Evolutionary conservation across 176 grass and related monocot species (phyloP).

Genomic region (Oryza nivara): DNA sequence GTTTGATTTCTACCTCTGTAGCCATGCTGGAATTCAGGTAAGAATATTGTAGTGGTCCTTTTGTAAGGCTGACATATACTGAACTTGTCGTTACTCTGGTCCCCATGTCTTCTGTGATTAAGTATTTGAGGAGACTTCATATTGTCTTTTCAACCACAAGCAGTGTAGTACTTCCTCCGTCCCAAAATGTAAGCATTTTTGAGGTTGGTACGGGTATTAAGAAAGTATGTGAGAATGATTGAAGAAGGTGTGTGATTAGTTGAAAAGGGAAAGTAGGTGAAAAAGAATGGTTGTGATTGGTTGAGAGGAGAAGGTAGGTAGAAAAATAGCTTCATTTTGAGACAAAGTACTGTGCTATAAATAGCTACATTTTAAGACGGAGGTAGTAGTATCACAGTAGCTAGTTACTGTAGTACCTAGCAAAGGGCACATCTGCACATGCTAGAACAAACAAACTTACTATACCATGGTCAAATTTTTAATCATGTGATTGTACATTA

Average conservation of each 20-base stretch:
- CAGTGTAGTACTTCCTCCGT: neutral
- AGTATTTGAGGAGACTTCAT: conserved; percentile 29
- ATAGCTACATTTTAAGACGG: too few relatives aligned
- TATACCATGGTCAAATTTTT: conserved; percentile 23
- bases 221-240: too few relatives aligned
- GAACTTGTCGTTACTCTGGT: conserved; percentile 42
- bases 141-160: conserved; percentile 39
- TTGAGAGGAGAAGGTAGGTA: too few relatives aligned
- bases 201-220: too few relatives aligned
- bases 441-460: conserved; percentile 33
- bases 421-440: conserved; percentile 18
- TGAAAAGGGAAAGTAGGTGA: too few relatives aligned
- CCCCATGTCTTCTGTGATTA: conserved; percentile 20
- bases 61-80: conserved; percentile 32
- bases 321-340: too few relatives aligned
- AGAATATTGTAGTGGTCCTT: conserved; percentile 35
- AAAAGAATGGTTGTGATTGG: too few relatives aligned
- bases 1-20: conserved; percentile 99
- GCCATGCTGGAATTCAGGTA: conserved; percentile 99
- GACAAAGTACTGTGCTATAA: too few relatives aligned
- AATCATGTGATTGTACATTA: conserved; percentile 48
- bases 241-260: too few relatives aligned
- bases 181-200: too few relatives aligned
- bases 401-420: conserved; percentile 13
- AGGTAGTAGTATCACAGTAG: conserved; percentile 5